Evolutionary conservation across 148 eudicot genomes (phyloP), one percentile per base, ranked within the genome.

Genomic region (Arctostaphylos glauca): DNA sequence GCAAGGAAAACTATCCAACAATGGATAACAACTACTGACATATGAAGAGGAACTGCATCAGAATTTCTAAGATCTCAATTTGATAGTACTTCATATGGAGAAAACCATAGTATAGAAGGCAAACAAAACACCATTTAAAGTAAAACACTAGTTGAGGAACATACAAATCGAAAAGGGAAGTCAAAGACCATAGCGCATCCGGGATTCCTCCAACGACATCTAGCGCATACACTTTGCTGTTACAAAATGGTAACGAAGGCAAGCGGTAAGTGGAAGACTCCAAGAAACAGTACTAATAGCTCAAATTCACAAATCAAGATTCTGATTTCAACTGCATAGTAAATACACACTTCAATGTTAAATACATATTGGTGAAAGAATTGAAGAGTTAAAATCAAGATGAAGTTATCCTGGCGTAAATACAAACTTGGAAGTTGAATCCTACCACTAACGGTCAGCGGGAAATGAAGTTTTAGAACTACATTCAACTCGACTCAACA

Each of bases 121-220:
- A 68, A 81, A 41, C 18, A 9, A 31, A 70, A n/a, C 49, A 31
- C 15, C 7, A 25, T 43, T 31, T 55, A 81, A 81, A 23, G 38
- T 10, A 46, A 9, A 64, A 64, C 70, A 47, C 8, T 21, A 25
- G 77, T 6, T 53, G 84, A 21, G 46, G 19, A 56, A 46, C 88
- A 59, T 59, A 59, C 66, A 59, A n/a, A 59, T 19, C 18, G 25
- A 9, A 1, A 7, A 59, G 66, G 66, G 59, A 86, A 83, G 90
- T 91, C 84, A 95, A 84, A 80, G 66, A 88, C 97, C 97, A 95
- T 6, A 93, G 92, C 85, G 90, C 98, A 70, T 95, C 90, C 3
- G 98, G 97, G 56, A 95, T 83, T 52, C 81, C 88, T 38, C 97
- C 97, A 9, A 12, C 62, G 44, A 89, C 93, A 80, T 90, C 91